A percentile compares a stretch with the other conserved stretches of the same genome.
These are phyloP conservation scores for Penicillium longicatenatum DNA, from an alignment of 495 filamentous ascomycete species.

Conservation along the genomic window DNA sequence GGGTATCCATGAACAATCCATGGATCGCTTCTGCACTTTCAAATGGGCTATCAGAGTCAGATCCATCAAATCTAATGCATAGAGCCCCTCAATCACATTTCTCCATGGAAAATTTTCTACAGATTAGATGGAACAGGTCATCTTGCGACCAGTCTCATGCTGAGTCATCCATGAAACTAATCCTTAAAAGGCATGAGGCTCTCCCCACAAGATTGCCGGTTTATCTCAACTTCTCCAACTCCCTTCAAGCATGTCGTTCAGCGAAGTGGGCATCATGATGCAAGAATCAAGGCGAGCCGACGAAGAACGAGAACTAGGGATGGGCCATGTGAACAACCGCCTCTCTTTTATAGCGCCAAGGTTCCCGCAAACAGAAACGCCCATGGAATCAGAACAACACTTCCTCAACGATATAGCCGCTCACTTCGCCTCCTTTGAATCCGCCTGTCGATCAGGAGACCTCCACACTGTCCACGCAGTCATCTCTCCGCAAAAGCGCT, in stretches of 20 bases:
- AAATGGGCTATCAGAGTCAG: not conserved
- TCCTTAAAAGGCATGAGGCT: constrained; percentile 13
- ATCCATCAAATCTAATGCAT: not conserved
- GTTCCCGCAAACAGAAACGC: not conserved
- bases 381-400: not conserved
- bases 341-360: constrained; percentile 5
- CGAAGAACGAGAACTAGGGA: constrained; percentile 2
- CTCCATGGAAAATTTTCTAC: not conserved
- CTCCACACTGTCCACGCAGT: not conserved
- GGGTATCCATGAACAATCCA: constrained; percentile 1
- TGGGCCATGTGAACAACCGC: constrained; percentile 6
- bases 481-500: not conserved
- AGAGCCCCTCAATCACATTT: not conserved
- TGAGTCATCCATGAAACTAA: constrained; percentile 9
- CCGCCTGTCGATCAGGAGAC: constrained; percentile 6
- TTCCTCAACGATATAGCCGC: not conserved
- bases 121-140: constrained; percentile 8
- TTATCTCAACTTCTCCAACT: not conserved
- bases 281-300: constrained; percentile 1
- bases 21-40: constrained; percentile 4
- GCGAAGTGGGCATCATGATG: constrained; percentile 1
- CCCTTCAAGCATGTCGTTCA: not conserved
- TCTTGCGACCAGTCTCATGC: constrained; percentile 8
- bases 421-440: constrained; percentile 1
- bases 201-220: not conserved